A percentile compares a stretch with the other conserved stretches of the same genome.
These are phyloP conservation scores for Backusella luteola DNA, from an alignment of 192 early-diverging fungal genomes.

Conservation along the genomic window DNA sequence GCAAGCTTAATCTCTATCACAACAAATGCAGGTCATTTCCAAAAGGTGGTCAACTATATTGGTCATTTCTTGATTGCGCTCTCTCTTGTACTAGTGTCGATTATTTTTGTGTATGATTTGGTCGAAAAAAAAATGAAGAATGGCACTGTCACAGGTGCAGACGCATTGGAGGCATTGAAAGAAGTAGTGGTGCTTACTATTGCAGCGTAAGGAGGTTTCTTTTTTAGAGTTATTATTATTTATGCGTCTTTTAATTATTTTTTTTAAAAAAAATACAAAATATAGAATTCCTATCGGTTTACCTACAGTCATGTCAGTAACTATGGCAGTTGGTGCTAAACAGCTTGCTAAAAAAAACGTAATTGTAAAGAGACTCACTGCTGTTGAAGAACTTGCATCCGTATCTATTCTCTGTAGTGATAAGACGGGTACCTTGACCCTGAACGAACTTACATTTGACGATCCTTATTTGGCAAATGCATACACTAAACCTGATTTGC, in stretches of 20 bases:
- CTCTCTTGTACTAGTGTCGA: constrained; percentile 45
- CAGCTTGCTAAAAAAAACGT: constrained; percentile 71
- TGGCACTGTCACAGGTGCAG: constrained; percentile 54
- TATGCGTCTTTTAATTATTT: no score
- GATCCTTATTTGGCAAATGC: constrained; percentile 51
- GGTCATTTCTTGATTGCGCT: constrained; percentile 75
- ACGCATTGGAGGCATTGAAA: constrained; percentile 50
- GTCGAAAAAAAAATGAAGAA: constrained; percentile 25
- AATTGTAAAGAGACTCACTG: constrained; percentile 76
- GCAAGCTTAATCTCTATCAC: constrained; percentile 69
- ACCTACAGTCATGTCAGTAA: constrained; percentile 79
- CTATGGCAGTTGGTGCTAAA: constrained; percentile 79
- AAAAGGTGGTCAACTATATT: constrained; percentile 73
- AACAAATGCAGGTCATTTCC: constrained; percentile 71
- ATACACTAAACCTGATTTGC: constrained; percentile 51
- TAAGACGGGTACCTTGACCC: constrained; percentile 76
- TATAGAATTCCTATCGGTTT: constrained; percentile 71
- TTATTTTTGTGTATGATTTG: constrained; percentile 53
- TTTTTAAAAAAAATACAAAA: not conserved
- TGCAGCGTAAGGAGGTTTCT: constrained; percentile 48
- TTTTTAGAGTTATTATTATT: no score
- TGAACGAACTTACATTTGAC: constrained; percentile 81
- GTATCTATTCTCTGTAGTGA: constrained; percentile 66
- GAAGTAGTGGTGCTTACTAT: constrained; percentile 71
- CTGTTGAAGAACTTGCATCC: constrained; percentile 78